phyloP scores from a whole-genome alignment of 2,329 filamentous ascomycete genomes.

The Pezicula neosporulosa region DNA sequence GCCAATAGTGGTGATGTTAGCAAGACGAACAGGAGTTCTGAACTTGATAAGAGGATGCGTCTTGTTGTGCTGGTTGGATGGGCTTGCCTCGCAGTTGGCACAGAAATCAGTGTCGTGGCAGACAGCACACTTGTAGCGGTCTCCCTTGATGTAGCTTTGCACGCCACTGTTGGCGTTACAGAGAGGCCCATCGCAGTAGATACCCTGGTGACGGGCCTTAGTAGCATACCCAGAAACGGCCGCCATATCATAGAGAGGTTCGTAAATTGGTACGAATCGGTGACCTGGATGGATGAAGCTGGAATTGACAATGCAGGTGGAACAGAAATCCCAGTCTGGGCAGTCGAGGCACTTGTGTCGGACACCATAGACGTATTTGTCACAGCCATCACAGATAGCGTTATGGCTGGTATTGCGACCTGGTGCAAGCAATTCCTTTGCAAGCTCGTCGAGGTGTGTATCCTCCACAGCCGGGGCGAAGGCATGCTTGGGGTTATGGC shows the following conservation, averaged over 20 bases:
- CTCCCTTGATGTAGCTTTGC: constrained; percentile 74
- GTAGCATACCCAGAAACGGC: constrained; percentile 36
- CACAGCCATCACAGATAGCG: constrained; percentile 92
- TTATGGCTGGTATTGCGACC: constrained; percentile 81
- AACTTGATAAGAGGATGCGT: constrained; percentile 98
- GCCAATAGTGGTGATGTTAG: constrained; percentile 80
- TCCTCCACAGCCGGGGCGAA: constrained; percentile 69
- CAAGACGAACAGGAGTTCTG: constrained; percentile 85
- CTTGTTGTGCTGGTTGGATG: constrained; percentile 81
- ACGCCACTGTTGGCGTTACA: constrained; percentile 59
- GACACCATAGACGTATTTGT: constrained; percentile 79
- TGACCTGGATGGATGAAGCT: constrained; percentile 72
- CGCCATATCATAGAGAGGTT: constrained; percentile 49
- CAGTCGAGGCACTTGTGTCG: constrained; percentile 97
- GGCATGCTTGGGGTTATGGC: constrained; percentile 84
- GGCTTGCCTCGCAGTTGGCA: constrained; percentile 86
- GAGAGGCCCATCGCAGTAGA: constrained; percentile 92
- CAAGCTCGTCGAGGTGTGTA: constrained; percentile 55
- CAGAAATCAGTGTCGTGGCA: constrained; percentile 96
- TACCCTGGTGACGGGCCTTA: constrained; percentile 68
- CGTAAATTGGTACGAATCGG: constrained; percentile 85
- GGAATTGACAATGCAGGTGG: constrained; percentile 66
- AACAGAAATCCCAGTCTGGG: constrained; percentile 97
- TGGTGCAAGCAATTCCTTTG: constrained; percentile 67
- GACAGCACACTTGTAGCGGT: constrained; percentile 95